These are phyloP conservation scores for Boehmeria nivea DNA, from an alignment of 306 rosid species.

Conservation along the genomic window DNA sequence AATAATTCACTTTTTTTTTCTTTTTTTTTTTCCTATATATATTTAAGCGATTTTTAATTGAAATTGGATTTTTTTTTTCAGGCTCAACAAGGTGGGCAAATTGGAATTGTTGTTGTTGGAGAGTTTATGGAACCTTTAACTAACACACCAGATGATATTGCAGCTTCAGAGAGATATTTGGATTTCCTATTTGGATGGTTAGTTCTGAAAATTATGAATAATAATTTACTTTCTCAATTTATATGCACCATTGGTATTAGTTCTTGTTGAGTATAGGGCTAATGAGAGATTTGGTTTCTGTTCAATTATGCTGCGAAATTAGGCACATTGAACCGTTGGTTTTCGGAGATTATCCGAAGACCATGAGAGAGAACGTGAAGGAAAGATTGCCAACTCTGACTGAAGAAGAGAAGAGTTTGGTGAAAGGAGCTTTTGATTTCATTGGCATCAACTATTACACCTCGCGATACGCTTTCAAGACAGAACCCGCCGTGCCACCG, in stretches of 20 bases:
- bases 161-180: constrained; percentile 22
- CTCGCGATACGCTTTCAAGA: constrained; percentile 10
- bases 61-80: constrained; percentile 1
- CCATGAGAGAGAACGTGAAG: constrained; percentile 16
- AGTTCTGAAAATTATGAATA: background rate
- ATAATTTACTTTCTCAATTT: no score
- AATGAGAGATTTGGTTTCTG: background rate
- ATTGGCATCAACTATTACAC: constrained; percentile 32
- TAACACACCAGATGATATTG: constrained; percentile 21
- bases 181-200: constrained; percentile 39
- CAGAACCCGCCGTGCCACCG: background rate
- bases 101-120: constrained; percentile 26
- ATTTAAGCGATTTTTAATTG: no score
- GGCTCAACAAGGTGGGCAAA: constrained; percentile 38
- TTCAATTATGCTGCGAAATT: no score
- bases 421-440: constrained; percentile 21
- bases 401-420: constrained; percentile 4
- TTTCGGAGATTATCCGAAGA: constrained; percentile 21
- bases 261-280: background rate
- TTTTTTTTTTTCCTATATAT: no score
- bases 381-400: constrained; percentile 20
- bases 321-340: constrained; percentile 26
- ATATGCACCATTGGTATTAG: no score
- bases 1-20: no score
- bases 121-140: constrained; percentile 22